These are phyloP conservation scores for Starmerella stellata DNA, from an alignment of 805 yeast species.

Conservation along the genomic window DNA sequence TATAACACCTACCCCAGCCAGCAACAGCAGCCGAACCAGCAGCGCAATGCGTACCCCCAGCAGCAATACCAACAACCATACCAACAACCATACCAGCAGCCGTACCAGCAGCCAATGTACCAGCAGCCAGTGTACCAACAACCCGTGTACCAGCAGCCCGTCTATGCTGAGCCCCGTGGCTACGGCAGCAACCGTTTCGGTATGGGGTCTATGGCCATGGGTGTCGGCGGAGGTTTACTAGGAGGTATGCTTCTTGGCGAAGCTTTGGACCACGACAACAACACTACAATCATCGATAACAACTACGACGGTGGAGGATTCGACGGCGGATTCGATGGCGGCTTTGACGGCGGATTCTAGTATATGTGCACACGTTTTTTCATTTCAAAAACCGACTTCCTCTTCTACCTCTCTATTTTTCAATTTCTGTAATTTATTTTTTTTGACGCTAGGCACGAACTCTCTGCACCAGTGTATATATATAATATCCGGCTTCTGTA, in stretches of 20 bases:
- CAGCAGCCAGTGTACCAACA: conserved; percentile 4
- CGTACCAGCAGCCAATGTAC: background rate
- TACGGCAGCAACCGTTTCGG: conserved; percentile 27
- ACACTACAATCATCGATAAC: conserved; percentile 21
- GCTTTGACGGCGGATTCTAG: conserved; percentile 18
- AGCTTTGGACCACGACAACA: conserved; percentile 9
- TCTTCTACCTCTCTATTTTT: too few relatives aligned
- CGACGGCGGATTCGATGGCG: conserved; percentile 14
- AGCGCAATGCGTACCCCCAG: background rate
- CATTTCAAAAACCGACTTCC: too few relatives aligned
- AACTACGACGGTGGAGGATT: conserved; percentile 20
- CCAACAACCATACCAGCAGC: background rate
- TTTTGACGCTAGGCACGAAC: too few relatives aligned
- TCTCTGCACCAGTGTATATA: too few relatives aligned
- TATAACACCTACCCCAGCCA: conserved; percentile 3
- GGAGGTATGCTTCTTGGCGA: conserved; percentile 20
- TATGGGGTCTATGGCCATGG: conserved; percentile 29
- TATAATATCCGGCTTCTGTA: too few relatives aligned
- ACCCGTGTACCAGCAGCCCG: conserved; percentile 21
- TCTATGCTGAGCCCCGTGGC: conserved; percentile 21
- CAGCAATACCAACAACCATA: too few relatives aligned
- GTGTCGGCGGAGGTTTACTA: conserved; percentile 20
- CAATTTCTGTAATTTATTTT: too few relatives aligned
- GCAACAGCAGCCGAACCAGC: background rate
- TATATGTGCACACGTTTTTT: too few relatives aligned